Conservation (phyloP, 1,284 basidiomycete genomes). For the Ceratobasidium sp. region DNA sequence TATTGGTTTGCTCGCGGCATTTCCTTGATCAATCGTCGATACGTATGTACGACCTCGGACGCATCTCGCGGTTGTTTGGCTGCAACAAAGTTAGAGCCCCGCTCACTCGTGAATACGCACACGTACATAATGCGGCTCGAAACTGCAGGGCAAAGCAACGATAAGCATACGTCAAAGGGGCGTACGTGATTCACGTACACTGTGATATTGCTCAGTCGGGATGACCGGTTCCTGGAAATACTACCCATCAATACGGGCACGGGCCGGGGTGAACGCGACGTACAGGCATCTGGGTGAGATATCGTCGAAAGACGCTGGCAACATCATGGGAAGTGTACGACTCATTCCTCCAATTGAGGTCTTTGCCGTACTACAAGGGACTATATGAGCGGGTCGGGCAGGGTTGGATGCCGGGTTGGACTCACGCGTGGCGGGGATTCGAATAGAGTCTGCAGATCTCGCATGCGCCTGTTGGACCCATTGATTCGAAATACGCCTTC, state of each 20-base stretch:
- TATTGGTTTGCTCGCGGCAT: slow-evolving; percentile 92
- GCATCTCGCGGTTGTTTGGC: slow-evolving; percentile 69
- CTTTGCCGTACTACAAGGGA: slow-evolving; percentile 80
- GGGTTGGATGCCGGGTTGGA: slow-evolving; percentile 45
- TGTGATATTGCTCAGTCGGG: slow-evolving; percentile 84
- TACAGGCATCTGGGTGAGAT: slow-evolving; percentile 95
- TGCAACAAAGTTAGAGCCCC: slow-evolving; percentile 49
- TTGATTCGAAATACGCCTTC: slow-evolving; percentile 94
- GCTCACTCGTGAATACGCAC: slow-evolving; percentile 37
- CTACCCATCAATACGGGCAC: slow-evolving; percentile 34
- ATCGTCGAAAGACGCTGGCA: slow-evolving; percentile 93
- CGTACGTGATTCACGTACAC: slow-evolving; percentile 60
- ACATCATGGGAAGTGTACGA: slow-evolving; percentile 94
- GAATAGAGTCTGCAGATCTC: slow-evolving; percentile 89
- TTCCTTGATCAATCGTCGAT: slow-evolving; percentile 82
- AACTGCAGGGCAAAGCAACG: slow-evolving; percentile 60
- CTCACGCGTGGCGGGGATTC: slow-evolving; percentile 85
- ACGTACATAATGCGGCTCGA: slow-evolving; percentile 76
- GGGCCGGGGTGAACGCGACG: slow-evolving; percentile 52
- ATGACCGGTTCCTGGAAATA: slow-evolving; percentile 81
- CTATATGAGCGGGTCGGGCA: slow-evolving; percentile 6
- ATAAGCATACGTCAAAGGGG: slow-evolving; percentile 16
- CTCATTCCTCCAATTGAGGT: slow-evolving; percentile 86
- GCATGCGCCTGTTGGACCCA: slow-evolving; percentile 93
- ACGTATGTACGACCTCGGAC: slow-evolving; percentile 73